Conservation (phyloP, 2,329 filamentous ascomycete genomes). For the Clathrospora elynae region DNA sequence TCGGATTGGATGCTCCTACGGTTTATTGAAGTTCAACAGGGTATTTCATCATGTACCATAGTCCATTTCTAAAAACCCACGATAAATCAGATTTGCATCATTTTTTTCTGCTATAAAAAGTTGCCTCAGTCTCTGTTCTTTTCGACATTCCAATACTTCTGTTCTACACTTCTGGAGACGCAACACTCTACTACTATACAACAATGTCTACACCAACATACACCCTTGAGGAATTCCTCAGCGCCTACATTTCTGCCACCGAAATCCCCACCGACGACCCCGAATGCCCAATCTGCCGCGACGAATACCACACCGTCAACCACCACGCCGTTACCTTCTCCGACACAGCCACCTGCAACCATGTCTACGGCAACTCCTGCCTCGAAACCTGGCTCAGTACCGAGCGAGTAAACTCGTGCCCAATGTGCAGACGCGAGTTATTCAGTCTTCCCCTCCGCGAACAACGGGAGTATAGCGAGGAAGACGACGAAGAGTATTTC, state of each 20-base stretch:
- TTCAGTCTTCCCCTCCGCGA: neutral
- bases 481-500: neutral
- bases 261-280: neutral
- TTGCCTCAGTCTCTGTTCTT: neutral
- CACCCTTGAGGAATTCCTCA: conserved; percentile 2
- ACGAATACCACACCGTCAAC: conserved; percentile 1
- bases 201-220: neutral
- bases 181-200: neutral
- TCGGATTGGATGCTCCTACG: no score
- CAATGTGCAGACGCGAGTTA: neutral
- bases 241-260: neutral
- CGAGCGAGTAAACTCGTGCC: conserved; percentile 1
- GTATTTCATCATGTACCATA: no score
- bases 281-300: conserved; percentile 6
- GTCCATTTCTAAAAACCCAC: no score
- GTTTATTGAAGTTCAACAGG: no score
- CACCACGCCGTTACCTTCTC: conserved; percentile 2
- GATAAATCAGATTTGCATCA: no score
- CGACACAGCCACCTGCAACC: conserved; percentile 2
- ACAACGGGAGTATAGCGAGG: neutral
- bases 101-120: no score
- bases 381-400: conserved; percentile 2
- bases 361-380: conserved; percentile 5
- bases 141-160: neutral
- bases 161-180: no score